phyloP scores from a whole-genome alignment of 352 stramenopile genomes.

The Phytopythium sindhum region DNA sequence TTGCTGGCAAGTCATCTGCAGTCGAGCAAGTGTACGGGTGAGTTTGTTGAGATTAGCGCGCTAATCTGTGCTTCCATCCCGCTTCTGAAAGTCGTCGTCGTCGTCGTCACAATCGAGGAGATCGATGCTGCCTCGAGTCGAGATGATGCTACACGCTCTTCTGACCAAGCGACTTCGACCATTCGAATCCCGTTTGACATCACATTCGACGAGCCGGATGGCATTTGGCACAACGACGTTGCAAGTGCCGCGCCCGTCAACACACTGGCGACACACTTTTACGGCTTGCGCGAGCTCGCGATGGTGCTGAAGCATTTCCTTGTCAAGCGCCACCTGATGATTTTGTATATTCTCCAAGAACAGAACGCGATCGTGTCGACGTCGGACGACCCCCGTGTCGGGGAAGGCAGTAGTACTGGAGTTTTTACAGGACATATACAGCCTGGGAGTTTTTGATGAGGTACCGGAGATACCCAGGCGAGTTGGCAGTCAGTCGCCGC shows the following conservation, averaged over 20 bases:
- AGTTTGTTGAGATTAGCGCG: slow-evolving; percentile 58
- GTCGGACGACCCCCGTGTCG: slow-evolving; percentile 5
- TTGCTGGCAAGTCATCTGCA: slow-evolving; percentile 23
- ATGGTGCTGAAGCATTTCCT: slow-evolving; percentile 90
- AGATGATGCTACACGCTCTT: background rate
- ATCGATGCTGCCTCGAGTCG: background rate
- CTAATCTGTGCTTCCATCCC: too few relatives aligned
- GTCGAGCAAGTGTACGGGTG: slow-evolving; percentile 1
- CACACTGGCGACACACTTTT: too few relatives aligned
- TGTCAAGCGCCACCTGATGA: slow-evolving; percentile 79
- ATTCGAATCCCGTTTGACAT: slow-evolving; percentile 73
- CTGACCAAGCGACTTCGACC: background rate
- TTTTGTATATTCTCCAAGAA: slow-evolving; percentile 59
- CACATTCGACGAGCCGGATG: slow-evolving; percentile 68
- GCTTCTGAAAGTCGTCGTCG: too few relatives aligned
- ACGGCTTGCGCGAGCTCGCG: too few relatives aligned
- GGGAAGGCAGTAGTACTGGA: too few relatives aligned
- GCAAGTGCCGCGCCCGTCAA: slow-evolving; percentile 75
- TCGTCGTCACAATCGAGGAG: slow-evolving; percentile 22
- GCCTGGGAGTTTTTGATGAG: too few relatives aligned
- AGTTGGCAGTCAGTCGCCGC: too few relatives aligned
- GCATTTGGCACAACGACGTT: slow-evolving; percentile 61
- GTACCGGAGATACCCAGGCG: too few relatives aligned
- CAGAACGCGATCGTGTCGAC: slow-evolving; percentile 47
- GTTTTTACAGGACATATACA: too few relatives aligned